Conservation (phyloP, 2,329 filamentous ascomycete genomes). For the Pseudonectria foliicola region DNA sequence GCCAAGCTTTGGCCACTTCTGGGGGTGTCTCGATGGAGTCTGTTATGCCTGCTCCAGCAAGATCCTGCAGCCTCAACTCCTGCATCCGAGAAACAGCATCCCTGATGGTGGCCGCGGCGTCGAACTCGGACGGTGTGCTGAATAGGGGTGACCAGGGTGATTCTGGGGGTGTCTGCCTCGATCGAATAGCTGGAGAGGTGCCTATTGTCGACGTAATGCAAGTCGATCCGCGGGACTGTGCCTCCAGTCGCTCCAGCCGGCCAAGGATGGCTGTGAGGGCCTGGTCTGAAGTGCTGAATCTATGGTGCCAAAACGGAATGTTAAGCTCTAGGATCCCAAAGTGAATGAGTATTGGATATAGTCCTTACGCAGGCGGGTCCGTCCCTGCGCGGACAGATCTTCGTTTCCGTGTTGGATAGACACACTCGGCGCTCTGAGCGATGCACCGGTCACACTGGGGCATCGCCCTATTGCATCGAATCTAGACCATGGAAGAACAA, state of each 20-base stretch:
- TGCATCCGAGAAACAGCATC: conserved; percentile 24
- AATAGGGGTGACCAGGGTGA: conserved; percentile 10
- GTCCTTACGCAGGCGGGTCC: conserved; percentile 13
- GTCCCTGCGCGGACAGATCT: conserved; percentile 11
- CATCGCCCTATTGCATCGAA: conserved; percentile 24
- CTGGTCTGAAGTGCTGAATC: conserved; percentile 6
- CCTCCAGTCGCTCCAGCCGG: conserved; percentile 23
- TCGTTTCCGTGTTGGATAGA: conserved; percentile 23
- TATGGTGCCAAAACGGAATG: not conserved
- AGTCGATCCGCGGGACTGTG: conserved; percentile 7
- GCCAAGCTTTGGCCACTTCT: conserved; percentile 22
- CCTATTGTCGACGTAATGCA: conserved; percentile 1
- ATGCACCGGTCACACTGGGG: conserved; percentile 22
- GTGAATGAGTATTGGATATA: not conserved
- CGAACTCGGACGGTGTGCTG: conserved; percentile 10
- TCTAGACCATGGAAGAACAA: conserved; percentile 4
- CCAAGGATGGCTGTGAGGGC: conserved; percentile 23
- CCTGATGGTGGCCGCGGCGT: conserved; percentile 21
- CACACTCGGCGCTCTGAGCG: conserved; percentile 18
- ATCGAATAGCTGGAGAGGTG: conserved; percentile 1
- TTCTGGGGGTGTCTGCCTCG: conserved; percentile 11
- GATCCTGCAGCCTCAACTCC: conserved; percentile 14
- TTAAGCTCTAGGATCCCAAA: conserved; percentile 3
- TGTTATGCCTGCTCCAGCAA: conserved; percentile 16
- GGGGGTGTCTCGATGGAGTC: conserved; percentile 18